Conservation (phyloP, 495 filamentous ascomycete genomes). For the Opeltia flavorubescens region DNA sequence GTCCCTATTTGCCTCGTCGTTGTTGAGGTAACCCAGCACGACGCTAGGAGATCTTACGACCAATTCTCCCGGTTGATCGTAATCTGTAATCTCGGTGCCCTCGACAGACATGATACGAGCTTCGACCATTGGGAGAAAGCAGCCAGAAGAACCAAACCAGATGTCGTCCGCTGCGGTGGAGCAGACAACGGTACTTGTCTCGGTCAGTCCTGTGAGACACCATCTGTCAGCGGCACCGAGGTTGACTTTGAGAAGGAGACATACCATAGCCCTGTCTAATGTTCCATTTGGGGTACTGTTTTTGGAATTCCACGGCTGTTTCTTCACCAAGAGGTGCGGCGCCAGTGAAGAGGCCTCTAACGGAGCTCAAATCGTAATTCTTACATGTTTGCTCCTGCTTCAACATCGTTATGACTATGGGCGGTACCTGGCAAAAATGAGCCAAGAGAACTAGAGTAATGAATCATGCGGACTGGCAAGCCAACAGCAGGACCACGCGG, state of each 20-base stretch:
- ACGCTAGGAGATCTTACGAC: constrained; percentile 63
- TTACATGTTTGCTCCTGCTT: constrained; percentile 47
- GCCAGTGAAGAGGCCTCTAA: constrained; percentile 56
- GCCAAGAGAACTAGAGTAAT: constrained; percentile 1
- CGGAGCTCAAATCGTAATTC: constrained; percentile 63
- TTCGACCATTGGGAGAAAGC: constrained; percentile 49
- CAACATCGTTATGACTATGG: constrained; percentile 71
- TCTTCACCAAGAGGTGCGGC: constrained; percentile 75
- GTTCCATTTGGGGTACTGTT: constrained; percentile 47
- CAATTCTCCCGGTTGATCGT: constrained; percentile 71
- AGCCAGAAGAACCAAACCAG: constrained; percentile 58
- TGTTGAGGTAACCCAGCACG: constrained; percentile 72
- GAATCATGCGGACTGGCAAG: background rate
- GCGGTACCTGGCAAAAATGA: constrained; percentile 45
- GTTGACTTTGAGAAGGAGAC: constrained; percentile 2
- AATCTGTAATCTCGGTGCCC: constrained; percentile 58
- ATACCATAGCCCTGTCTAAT: constrained; percentile 74
- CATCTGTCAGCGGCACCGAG: background rate
- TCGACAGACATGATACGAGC: constrained; percentile 60
- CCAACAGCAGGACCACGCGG: background rate
- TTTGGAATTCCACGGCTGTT: constrained; percentile 52
- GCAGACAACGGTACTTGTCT: constrained; percentile 62
- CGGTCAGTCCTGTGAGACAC: constrained; percentile 51
- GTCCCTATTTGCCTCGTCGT: constrained; percentile 67
- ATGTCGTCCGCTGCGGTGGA: constrained; percentile 53